Conservation (phyloP, 202 grass and related monocot genomes). For the Hordeum pubiflorum region DNA sequence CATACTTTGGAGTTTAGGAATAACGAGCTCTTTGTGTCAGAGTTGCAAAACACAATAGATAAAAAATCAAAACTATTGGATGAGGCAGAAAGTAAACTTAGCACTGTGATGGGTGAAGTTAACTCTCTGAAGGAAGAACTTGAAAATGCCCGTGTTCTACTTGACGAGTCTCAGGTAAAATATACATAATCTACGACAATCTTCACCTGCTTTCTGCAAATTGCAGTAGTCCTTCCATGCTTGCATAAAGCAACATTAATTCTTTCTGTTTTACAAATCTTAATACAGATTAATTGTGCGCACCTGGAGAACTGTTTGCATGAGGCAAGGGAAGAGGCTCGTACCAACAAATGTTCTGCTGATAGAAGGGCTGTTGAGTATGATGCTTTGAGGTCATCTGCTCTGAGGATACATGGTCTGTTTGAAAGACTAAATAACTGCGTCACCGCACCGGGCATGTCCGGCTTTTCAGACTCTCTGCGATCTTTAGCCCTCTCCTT, state of each 20-base stretch:
- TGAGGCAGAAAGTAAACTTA: conserved; percentile 68
- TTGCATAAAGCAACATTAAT: conserved; percentile 6
- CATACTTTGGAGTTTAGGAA: conserved; percentile 42
- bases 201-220: conserved; percentile 9
- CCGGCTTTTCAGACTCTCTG: conserved; percentile 70
- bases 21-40: conserved; percentile 41
- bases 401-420: conserved; percentile 76
- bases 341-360: conserved; percentile 87
- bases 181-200: conserved; percentile 10
- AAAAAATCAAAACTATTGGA: conserved; percentile 66
- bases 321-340: conserved; percentile 90
- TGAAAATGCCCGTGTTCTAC: conserved; percentile 55
- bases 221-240: neutral
- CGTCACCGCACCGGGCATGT: conserved; percentile 39
- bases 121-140: conserved; percentile 63
- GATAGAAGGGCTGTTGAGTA: conserved; percentile 93
- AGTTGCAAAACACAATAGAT: conserved; percentile 34
- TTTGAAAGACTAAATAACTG: conserved; percentile 82
- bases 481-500: conserved; percentile 66
- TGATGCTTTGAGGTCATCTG: conserved; percentile 62
- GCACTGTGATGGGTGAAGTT: conserved; percentile 43
- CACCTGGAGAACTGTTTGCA: conserved; percentile 91
- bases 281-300: conserved; percentile 76
- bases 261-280: conserved; percentile 1
- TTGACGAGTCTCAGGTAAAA: conserved; percentile 93